Evolutionary conservation across 1,284 basidiomycete species (phyloP).

Genomic region (Irpex rosettiformis): DNA sequence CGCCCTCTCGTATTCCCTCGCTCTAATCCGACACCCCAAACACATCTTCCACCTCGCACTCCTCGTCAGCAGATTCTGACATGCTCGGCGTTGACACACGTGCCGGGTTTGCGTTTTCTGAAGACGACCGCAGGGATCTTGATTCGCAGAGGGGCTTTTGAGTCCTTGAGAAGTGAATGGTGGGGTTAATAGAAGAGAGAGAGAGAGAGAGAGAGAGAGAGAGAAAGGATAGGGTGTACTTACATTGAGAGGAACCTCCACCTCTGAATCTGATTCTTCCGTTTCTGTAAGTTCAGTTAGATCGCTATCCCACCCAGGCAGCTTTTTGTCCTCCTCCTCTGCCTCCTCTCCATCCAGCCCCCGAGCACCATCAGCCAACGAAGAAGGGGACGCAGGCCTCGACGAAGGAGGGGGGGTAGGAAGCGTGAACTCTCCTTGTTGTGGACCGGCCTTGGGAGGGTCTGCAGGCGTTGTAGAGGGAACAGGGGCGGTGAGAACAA

Average conservation of each 20-base stretch:
- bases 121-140: background rate
- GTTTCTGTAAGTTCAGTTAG: constrained; percentile 9
- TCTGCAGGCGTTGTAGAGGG: too few species aligned
- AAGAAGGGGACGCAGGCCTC: background rate
- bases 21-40: constrained; percentile 5
- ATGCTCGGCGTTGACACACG: background rate
- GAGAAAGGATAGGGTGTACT: background rate
- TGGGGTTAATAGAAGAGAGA: background rate
- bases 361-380: background rate
- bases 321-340: background rate
- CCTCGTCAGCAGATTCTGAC: constrained; percentile 12
- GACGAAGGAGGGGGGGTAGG: background rate
- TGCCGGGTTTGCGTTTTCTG: background rate
- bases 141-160: background rate
- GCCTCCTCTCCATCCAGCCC: background rate
- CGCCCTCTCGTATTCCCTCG: constrained; percentile 4
- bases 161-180: background rate
- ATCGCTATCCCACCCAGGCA: constrained; percentile 9
- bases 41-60: constrained; percentile 14
- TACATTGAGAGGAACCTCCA: background rate
- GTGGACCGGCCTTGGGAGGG: too few species aligned
- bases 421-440: background rate
- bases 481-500: background rate
- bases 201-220: too few species aligned
- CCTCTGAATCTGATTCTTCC: constrained; percentile 1